Percentiles rank a stretch among this genome's conserved stretches.
These are phyloP conservation scores for Rhodotorula sp. DNA, from an alignment of 1,284 basidiomycete species.

Conservation along the genomic window DNA sequence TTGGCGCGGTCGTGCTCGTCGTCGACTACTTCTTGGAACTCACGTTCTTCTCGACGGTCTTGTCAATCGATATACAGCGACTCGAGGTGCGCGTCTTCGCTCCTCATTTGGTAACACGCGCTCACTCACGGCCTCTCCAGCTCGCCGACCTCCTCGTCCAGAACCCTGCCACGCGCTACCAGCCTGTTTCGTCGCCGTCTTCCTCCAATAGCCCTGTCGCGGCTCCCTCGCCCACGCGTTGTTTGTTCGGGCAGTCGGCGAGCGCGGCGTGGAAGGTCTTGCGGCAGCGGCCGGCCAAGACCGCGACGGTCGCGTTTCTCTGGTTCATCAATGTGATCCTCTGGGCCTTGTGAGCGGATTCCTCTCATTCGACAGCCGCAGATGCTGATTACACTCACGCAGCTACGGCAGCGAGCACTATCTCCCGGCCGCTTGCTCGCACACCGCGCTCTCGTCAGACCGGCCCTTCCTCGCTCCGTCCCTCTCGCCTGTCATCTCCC, in stretches of 20 bases:
- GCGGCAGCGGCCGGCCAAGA: constrained; percentile 35
- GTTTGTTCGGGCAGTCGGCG: neutral
- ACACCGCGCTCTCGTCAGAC: constrained; percentile 36
- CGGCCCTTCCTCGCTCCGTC: constrained; percentile 37
- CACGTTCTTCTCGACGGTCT: constrained; percentile 85
- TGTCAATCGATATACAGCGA: constrained; percentile 87
- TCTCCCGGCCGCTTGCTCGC: constrained; percentile 47
- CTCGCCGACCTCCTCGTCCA: constrained; percentile 75
- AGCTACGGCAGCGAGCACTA: constrained; percentile 46
- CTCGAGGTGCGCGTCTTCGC: constrained; percentile 63
- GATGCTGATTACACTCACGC: neutral
- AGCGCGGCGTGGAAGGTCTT: constrained; percentile 13
- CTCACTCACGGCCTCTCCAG: constrained; percentile 51
- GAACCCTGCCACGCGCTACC: constrained; percentile 53
- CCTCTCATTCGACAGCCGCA: neutral
- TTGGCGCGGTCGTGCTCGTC: constrained; percentile 89
- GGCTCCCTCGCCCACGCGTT: no score
- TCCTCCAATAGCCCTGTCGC: neutral
- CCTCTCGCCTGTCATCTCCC: constrained; percentile 24
- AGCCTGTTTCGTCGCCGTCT: constrained; percentile 52
- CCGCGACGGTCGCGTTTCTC: constrained; percentile 45
- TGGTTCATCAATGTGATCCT: constrained; percentile 51
- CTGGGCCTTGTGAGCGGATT: constrained; percentile 44
- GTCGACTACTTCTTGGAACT: constrained; percentile 95
- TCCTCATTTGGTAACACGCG: neutral